Evolutionary conservation across 352 stramenopile species (phyloP), one percentile per base, ranked within the genome.

Genomic region (Aphanomyces astaci): DNA sequence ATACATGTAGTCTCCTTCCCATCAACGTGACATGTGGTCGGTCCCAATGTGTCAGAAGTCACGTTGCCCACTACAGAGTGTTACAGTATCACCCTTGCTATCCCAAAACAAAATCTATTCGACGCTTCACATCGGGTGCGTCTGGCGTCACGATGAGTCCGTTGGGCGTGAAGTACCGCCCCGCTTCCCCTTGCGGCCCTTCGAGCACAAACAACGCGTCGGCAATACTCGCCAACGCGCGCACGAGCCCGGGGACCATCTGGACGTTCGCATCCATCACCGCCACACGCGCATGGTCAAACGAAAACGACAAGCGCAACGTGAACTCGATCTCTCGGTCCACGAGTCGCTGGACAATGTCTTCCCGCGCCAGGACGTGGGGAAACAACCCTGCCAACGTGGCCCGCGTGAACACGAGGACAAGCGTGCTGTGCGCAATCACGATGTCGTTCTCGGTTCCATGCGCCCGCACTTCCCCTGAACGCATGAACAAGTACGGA

Each of bases 241-340:
- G 31, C 22, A 59, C 24, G 17, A 68, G 25, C 19, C 62, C 62
- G 24, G 25, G 24, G 19, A 68, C 36, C 49, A 68, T 39, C 1
- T 68, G 49, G 24, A 68, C 49, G 13, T 68, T 32, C 17, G 62
- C 49, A 17, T 68, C 62, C 62, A 68, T 68, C n/a, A 68, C 33
- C 7, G 62, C 32, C 13, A 68, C 62, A 5, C 19, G 62, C 3
- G 49, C 39, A 45, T 68, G 39, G 62, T 68, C 62, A 45, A 68
- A 68, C 2, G 49, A 49, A 33, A 68, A 68, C 31, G 62, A 68
- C 40, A 68, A n/a, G 40, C 62, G 45, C n/a, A 68, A 32, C n/a
- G 56, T 22, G 24, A 36, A 68, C 22, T n/a, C 49, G 25, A 68
- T 25, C 9, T 52, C 62, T 1, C 3, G 4, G 2, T 30, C 62